A percentile compares a stretch with the other conserved stretches of the same genome.
Evolutionary conservation across 1,284 basidiomycete genomes (phyloP).

Genomic region (Melanopsichium pennsylvanicum): DNA sequence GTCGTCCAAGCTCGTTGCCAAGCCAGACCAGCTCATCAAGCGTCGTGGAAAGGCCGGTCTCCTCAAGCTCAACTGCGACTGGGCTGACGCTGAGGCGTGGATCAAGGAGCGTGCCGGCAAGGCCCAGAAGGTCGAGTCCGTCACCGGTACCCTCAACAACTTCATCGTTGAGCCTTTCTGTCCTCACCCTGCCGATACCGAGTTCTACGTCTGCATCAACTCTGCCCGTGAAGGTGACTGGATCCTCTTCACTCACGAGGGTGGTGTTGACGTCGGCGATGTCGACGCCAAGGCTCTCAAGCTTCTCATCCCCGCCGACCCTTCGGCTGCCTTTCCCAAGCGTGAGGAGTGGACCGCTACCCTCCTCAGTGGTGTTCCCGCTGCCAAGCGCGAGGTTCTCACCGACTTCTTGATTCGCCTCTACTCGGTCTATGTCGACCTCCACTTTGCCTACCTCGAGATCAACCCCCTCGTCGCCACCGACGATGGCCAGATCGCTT

Average conservation of each 20-base stretch:
- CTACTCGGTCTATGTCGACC: constrained; percentile 94
- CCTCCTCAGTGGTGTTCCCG: constrained; percentile 53
- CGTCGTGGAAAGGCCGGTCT: constrained; percentile 97
- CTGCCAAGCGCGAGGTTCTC: constrained; percentile 59
- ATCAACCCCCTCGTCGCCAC: constrained; percentile 98
- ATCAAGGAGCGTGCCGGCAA: constrained; percentile 90
- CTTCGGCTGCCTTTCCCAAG: constrained; percentile 78
- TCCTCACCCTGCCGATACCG: constrained; percentile 89
- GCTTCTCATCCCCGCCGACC: constrained; percentile 84
- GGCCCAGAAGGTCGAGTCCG: constrained; percentile 90
- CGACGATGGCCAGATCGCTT: constrained; percentile 85
- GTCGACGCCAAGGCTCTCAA: constrained; percentile 95
- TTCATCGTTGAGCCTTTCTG: constrained; percentile 99
- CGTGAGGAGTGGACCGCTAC: constrained; percentile 71
- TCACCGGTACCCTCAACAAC: constrained; percentile 92
- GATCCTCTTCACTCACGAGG: constrained; percentile 98
- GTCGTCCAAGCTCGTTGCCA: constrained; percentile 64
- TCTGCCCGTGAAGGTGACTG: constrained; percentile 92
- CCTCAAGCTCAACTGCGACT: constrained; percentile 87
- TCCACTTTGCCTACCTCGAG: constrained; percentile 88
- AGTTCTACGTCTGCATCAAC: constrained; percentile 98
- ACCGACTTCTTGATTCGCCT: constrained; percentile 88
- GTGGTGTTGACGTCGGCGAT: constrained; percentile 98
- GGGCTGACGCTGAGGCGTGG: constrained; percentile 78
- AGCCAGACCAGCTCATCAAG: constrained; percentile 94